Evolutionary conservation across 495 filamentous ascomycete species (phyloP).

Genomic region (Lichina pygmaea): DNA sequence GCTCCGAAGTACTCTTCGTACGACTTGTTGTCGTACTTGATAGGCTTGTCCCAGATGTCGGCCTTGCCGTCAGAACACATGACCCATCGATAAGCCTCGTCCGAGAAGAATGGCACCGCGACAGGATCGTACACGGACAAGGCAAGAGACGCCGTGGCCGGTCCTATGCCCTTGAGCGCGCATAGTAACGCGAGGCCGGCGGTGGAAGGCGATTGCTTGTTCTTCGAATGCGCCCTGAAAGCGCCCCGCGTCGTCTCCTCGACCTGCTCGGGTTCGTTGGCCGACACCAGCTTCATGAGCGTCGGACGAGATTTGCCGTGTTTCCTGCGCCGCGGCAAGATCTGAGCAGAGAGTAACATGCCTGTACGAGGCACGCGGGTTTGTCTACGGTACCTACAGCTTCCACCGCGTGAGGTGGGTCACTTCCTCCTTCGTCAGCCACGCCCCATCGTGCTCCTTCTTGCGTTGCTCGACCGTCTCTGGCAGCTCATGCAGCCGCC

Average conservation of each 20-base stretch:
- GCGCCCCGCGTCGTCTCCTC: conserved; percentile 9
- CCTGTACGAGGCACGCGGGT: too few relatives aligned
- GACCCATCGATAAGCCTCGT: conserved; percentile 22
- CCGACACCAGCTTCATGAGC: conserved; percentile 16
- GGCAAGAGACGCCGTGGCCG: conserved; percentile 23
- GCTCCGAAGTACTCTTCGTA: conserved; percentile 13
- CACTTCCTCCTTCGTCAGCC: not conserved
- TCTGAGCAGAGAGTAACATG: too few relatives aligned
- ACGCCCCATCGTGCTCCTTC: not conserved
- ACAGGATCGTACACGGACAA: conserved; percentile 13
- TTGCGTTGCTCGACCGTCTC: not conserved
- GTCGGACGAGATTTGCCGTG: conserved; percentile 22
- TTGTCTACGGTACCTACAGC: conserved; percentile 6
- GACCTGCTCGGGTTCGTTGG: conserved; percentile 11
- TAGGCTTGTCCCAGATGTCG: conserved; percentile 17
- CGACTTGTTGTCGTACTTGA: conserved; percentile 21
- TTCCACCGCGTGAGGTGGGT: conserved; percentile 12
- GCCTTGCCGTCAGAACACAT: conserved; percentile 10
- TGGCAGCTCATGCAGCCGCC: not conserved
- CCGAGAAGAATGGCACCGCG: conserved; percentile 22
- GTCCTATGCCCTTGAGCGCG: conserved; percentile 21
- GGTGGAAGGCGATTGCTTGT: not conserved
- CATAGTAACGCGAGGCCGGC: conserved; percentile 10
- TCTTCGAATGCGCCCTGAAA: conserved; percentile 5
- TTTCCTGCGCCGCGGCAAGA: conserved; percentile 9